These are phyloP conservation scores for Eucalyptus virginea DNA, from an alignment of 345 rosid species.

Conservation along the genomic window DNA sequence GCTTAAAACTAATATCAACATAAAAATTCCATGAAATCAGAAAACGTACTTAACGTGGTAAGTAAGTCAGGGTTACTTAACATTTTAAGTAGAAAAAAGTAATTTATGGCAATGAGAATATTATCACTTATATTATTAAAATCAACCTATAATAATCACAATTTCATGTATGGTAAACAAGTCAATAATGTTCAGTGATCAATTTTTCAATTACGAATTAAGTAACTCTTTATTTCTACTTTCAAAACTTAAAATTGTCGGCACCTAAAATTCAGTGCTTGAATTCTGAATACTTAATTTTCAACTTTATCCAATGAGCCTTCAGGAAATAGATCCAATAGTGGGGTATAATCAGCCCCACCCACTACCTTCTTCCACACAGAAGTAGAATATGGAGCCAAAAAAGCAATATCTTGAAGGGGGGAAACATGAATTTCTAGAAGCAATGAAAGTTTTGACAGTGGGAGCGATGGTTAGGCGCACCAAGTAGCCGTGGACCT, in stretches of 20 bases:
- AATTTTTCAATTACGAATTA: not conserved
- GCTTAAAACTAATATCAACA: not conserved
- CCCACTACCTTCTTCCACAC: not conserved
- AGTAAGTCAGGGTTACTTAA: not conserved
- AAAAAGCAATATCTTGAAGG: not conserved
- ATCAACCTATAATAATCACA: not conserved
- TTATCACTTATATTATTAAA: not conserved
- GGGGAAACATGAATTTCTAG: not conserved
- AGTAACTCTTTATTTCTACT: not conserved
- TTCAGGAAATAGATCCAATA: not conserved
- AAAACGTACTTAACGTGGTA: not conserved
- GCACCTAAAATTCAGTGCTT: not conserved
- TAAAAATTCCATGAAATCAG: not conserved
- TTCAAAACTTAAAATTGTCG: not conserved
- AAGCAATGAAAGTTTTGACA: not conserved
- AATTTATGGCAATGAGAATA: not conserved
- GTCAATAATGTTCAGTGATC: not conserved
- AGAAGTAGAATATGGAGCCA: not conserved
- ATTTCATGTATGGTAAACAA: not conserved
- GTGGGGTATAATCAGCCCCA: not conserved
- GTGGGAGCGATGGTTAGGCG: not conserved
- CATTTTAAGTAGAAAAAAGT: not conserved
- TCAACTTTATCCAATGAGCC: not conserved
- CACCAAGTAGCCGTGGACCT: not conserved
- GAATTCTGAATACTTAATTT: not conserved